These are phyloP conservation scores for Lodderomyces elongisporus DNA, from an alignment of 1,139 yeast genomes.

Conservation along the genomic window DNA sequence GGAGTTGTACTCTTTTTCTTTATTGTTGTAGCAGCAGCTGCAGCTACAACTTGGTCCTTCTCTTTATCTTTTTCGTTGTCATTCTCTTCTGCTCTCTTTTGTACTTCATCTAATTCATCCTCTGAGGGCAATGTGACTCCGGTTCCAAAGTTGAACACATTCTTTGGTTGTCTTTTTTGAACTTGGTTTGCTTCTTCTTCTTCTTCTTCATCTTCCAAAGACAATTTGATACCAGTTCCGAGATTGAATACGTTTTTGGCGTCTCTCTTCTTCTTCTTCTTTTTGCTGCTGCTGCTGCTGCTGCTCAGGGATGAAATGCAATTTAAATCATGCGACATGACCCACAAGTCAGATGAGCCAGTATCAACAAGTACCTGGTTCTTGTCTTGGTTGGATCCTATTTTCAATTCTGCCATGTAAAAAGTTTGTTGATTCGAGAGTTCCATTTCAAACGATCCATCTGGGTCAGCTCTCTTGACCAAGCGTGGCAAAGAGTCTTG, in stretches of 20 bases:
- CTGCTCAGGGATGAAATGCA: constrained; percentile 20
- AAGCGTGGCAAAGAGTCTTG: constrained; percentile 11
- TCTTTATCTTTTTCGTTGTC: neutral
- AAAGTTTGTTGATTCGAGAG: constrained; percentile 43
- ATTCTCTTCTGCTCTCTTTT: neutral
- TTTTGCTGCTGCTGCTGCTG: constrained; percentile 2
- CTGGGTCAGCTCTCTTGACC: constrained; percentile 33
- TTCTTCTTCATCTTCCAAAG: constrained; percentile 1
- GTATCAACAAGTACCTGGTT: constrained; percentile 39
- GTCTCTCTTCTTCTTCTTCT: neutral
- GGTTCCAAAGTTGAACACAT: constrained; percentile 4
- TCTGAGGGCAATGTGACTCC: constrained; percentile 1
- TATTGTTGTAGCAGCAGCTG: too few relatives aligned
- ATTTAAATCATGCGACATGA: constrained; percentile 30
- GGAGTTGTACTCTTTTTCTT: neutral
- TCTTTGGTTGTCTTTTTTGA: constrained; percentile 1
- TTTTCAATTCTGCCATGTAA: constrained; percentile 39
- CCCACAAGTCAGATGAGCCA: constrained; percentile 47
- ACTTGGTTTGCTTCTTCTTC: too few relatives aligned
- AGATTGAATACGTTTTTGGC: constrained; percentile 1
- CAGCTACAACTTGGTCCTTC: too few relatives aligned
- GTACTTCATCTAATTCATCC: neutral
- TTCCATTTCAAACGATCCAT: constrained; percentile 31
- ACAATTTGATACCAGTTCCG: constrained; percentile 5
- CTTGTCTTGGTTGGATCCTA: constrained; percentile 30